Percentiles rank a stretch among this genome's conserved stretches.
These are phyloP conservation scores for Saccharum hybrid DNA, from an alignment of 202 grass and related monocot species.

Conservation along the genomic window DNA sequence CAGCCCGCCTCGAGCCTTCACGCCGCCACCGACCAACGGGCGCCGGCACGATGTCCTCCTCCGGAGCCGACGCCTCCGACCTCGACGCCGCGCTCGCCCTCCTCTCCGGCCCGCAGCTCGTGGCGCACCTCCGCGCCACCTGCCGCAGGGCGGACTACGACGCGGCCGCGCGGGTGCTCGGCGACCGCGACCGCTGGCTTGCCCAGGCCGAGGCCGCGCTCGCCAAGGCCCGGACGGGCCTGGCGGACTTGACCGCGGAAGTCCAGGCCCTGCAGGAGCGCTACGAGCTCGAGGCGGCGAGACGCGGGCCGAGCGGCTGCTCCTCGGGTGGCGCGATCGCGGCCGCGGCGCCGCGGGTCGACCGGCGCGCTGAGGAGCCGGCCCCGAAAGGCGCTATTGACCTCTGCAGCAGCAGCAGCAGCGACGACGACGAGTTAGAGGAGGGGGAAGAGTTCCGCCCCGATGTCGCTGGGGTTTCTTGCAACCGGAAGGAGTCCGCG, in stretches of 20 bases:
- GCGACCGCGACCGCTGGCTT: conserved; percentile 26
- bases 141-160: conserved; percentile 29
- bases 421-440: background rate
- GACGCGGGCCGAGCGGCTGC: background rate
- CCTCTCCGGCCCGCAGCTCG: conserved; percentile 34
- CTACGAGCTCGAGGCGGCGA: background rate
- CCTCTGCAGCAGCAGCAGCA: conserved; percentile 28
- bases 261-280: background rate
- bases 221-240: background rate
- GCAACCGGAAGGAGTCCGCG: background rate
- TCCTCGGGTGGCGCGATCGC: background rate
- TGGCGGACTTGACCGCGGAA: background rate
- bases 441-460: background rate
- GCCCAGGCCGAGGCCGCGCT: background rate
- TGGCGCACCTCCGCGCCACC: conserved; percentile 20
- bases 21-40: background rate
- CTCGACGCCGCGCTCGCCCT: conserved; percentile 14
- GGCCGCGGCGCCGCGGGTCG: background rate
- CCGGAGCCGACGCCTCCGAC: background rate
- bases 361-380: background rate
- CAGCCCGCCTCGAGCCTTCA: background rate
- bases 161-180: conserved; percentile 43
- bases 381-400: background rate
- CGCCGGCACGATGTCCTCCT: conserved; percentile 20
- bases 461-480: background rate